phyloP scores from a whole-genome alignment of 2,329 filamentous ascomycete species.

The Sarocladium brachiariae region DNA sequence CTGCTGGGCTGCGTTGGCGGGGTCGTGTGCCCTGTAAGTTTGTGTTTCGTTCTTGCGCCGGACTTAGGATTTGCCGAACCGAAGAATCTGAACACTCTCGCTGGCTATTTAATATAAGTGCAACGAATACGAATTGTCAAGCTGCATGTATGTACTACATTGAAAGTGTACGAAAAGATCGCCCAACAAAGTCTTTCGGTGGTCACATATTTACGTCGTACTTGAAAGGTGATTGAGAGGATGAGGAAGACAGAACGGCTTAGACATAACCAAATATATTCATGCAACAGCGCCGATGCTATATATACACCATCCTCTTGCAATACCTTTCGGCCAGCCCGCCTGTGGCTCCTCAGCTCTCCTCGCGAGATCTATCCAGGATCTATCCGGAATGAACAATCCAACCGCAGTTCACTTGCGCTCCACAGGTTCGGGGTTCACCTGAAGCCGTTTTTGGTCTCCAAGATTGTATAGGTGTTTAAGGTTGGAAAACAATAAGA shows the following conservation, averaged over 20 bases:
- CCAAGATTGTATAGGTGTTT: too few species aligned
- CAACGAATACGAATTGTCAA: too few species aligned
- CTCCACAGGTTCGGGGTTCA: too few species aligned
- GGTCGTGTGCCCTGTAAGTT: slow-evolving; percentile 8
- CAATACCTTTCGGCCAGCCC: background rate
- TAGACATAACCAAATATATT: slow-evolving; percentile 9
- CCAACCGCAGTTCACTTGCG: too few species aligned
- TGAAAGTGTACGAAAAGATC: too few species aligned
- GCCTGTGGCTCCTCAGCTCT: background rate
- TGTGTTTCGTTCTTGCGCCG: too few species aligned
- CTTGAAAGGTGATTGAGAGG: background rate
- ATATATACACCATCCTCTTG: slow-evolving; percentile 6
- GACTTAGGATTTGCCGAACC: slow-evolving; percentile 1
- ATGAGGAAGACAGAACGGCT: background rate
- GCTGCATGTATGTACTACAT: too few species aligned
- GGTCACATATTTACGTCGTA: too few species aligned
- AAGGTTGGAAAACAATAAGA: background rate
- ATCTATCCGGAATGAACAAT: background rate
- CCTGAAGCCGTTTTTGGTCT: too few species aligned
- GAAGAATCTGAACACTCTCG: background rate
- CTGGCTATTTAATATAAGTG: too few species aligned
- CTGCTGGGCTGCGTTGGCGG: slow-evolving; percentile 3
- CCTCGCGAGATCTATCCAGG: too few species aligned
- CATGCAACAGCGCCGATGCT: slow-evolving; percentile 8
- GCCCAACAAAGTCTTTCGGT: too few species aligned